Evolutionary conservation across 768 basidiomycete genomes (phyloP).

Genomic region (Lentinula guzmanii): DNA sequence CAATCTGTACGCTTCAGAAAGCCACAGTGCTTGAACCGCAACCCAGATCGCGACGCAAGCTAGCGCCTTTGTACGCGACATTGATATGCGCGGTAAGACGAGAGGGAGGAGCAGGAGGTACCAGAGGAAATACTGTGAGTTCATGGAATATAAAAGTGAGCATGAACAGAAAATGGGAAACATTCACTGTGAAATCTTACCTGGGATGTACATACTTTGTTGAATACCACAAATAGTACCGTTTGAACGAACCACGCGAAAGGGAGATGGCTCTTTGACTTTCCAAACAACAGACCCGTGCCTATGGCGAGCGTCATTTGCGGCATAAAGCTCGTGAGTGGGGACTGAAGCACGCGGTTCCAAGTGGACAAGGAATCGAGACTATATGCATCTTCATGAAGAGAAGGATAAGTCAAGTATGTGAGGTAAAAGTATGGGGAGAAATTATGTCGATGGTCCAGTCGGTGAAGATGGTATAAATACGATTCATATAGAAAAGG

Average conservation of each 20-base stretch:
- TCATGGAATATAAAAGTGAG: not conserved
- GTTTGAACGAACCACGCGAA: conserved; percentile 94
- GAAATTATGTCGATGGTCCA: conserved; percentile 98
- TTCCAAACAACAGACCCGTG: conserved; percentile 68
- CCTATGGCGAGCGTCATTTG: conserved; percentile 72
- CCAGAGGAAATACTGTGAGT: conserved; percentile 89
- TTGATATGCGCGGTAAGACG: conserved; percentile 59
- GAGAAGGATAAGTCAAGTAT: conserved; percentile 74
- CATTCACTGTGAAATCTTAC: conserved; percentile 25
- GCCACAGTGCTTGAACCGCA: conserved; percentile 80
- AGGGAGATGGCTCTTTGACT: conserved; percentile 50
- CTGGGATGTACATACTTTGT: conserved; percentile 98
- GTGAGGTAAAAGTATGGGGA: conserved; percentile 96
- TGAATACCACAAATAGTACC: conserved; percentile 86
- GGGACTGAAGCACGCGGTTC: conserved; percentile 48
- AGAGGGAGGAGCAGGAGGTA: conserved; percentile 86
- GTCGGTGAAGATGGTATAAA: conserved; percentile 84
- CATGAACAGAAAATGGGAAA: conserved; percentile 10
- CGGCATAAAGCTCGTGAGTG: conserved; percentile 77
- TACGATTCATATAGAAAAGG: conserved; percentile 91
- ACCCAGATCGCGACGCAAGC: conserved; percentile 59
- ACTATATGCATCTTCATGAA: conserved; percentile 11
- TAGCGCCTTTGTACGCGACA: conserved; percentile 38
- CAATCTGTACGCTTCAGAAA: conserved; percentile 83
- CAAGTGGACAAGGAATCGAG: not conserved